phyloP scores from a whole-genome alignment of 139 green algal genomes.

The Monoraphidium neglectum region DNA sequence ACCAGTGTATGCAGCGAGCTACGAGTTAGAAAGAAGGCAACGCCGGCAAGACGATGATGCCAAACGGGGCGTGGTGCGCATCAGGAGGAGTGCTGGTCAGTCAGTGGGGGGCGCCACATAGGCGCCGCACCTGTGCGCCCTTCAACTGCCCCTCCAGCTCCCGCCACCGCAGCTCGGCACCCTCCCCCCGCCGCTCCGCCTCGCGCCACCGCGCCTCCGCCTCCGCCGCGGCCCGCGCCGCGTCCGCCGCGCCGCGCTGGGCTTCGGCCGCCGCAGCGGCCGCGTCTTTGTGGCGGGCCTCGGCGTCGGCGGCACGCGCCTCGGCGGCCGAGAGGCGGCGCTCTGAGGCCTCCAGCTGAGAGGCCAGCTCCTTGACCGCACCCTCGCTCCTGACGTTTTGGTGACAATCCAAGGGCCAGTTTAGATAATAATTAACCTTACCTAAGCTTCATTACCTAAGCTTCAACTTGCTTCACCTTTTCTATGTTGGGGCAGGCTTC shows the following conservation, averaged over 20 bases:
- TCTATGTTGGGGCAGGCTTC: too few species aligned
- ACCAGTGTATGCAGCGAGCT: too few species aligned
- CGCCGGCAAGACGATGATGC: too few species aligned
- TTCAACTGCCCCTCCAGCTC: conserved; percentile 20
- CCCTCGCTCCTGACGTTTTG: conserved; percentile 18
- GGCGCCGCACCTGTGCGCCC: not conserved
- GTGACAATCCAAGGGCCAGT: not conserved
- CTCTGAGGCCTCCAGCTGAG: conserved; percentile 27
- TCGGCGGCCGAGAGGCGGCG: conserved; percentile 17
- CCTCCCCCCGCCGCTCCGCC: conserved; percentile 31
- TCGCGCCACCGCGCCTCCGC: conserved; percentile 26
- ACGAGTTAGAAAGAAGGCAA: too few species aligned
- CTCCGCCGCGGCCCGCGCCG: conserved; percentile 13
- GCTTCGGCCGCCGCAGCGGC: conserved; percentile 26
- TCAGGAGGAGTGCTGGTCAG: too few species aligned
- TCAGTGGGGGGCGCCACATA: too few species aligned
- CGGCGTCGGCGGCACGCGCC: conserved; percentile 14
- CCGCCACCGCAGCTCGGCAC: conserved; percentile 31
- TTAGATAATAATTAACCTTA: too few species aligned
- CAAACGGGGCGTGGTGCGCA: too few species aligned
- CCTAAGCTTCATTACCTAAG: too few species aligned
- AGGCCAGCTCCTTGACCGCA: not conserved
- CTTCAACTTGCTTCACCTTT: too few species aligned
- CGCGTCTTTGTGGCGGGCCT: conserved; percentile 17
- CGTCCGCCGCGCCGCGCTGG: conserved; percentile 9